Percentiles rank a stretch among this genome's conserved stretches.
Conservation (phyloP, 805 yeast genomes). For the Henningerozyma blattae region DNA sequence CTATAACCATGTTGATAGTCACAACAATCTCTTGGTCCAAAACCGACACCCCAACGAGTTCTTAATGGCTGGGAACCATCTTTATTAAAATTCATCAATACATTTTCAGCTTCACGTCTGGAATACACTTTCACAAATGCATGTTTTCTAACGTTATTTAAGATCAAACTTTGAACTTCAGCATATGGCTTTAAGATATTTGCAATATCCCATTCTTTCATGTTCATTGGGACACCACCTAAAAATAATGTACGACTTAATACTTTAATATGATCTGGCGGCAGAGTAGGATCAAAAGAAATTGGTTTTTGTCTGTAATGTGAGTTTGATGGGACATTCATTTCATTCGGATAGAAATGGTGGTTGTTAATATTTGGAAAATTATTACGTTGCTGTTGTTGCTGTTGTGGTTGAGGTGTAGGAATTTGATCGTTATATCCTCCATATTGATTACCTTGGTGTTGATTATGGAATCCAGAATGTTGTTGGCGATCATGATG, state of each 20-base stretch:
- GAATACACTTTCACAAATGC: constrained; percentile 93
- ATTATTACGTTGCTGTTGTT: neutral
- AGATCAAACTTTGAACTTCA: constrained; percentile 80
- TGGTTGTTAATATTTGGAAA: constrained; percentile 19
- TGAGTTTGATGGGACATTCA: constrained; percentile 57
- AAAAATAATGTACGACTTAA: constrained; percentile 83
- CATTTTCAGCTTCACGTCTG: constrained; percentile 81
- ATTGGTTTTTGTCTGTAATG: constrained; percentile 70
- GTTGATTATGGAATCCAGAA: constrained; percentile 1
- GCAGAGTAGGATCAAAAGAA: constrained; percentile 55
- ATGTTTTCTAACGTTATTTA: constrained; percentile 83
- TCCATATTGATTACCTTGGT: constrained; percentile 4
- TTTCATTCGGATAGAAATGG: constrained; percentile 35
- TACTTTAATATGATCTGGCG: constrained; percentile 72
- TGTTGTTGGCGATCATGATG: neutral
- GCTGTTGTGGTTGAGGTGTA: constrained; percentile 1
- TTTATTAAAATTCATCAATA: constrained; percentile 59
- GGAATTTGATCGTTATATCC: neutral
- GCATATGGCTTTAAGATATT: constrained; percentile 72
- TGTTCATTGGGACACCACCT: constrained; percentile 81
- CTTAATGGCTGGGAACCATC: constrained; percentile 55
- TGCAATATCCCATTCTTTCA: constrained; percentile 65
- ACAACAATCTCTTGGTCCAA: constrained; percentile 97
- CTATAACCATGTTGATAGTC: constrained; percentile 87
- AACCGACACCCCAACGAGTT: constrained; percentile 98